Percentiles rank a stretch among this genome's conserved stretches.
These are phyloP conservation scores for Colletotrichum tofieldiae DNA, from an alignment of 2,329 filamentous ascomycete species.

Conservation along the genomic window DNA sequence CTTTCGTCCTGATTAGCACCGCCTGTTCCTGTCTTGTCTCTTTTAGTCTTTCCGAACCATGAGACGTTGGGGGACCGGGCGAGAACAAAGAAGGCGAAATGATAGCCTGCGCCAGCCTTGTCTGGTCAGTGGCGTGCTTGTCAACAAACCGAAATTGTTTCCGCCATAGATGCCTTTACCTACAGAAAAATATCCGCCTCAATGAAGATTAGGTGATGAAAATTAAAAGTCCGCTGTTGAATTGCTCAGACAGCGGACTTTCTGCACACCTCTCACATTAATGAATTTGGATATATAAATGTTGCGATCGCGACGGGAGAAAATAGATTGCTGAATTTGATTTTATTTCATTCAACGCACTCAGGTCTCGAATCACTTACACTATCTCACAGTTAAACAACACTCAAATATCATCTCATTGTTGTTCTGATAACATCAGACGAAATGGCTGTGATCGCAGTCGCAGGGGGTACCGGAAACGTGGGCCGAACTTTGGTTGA, in stretches of 20 bases:
- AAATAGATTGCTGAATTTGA: background rate
- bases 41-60: no score
- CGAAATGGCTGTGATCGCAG: constrained; percentile 54
- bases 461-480: constrained; percentile 63
- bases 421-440: background rate
- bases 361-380: background rate
- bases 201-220: background rate
- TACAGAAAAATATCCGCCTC: background rate
- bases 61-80: background rate
- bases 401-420: background rate
- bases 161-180: background rate
- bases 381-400: background rate
- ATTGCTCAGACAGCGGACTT: background rate
- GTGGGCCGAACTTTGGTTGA: constrained; percentile 64
- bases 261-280: background rate
- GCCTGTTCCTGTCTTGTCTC: background rate
- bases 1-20: background rate
- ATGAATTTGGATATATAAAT: background rate
- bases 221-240: background rate
- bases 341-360: background rate
- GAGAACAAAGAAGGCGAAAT: background rate
- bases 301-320: background rate
- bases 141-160: background rate
- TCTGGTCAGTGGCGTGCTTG: background rate
- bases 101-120: background rate